phyloP scores from a whole-genome alignment of 2,329 filamentous ascomycete species.

The Lecanicillium sp. region DNA sequence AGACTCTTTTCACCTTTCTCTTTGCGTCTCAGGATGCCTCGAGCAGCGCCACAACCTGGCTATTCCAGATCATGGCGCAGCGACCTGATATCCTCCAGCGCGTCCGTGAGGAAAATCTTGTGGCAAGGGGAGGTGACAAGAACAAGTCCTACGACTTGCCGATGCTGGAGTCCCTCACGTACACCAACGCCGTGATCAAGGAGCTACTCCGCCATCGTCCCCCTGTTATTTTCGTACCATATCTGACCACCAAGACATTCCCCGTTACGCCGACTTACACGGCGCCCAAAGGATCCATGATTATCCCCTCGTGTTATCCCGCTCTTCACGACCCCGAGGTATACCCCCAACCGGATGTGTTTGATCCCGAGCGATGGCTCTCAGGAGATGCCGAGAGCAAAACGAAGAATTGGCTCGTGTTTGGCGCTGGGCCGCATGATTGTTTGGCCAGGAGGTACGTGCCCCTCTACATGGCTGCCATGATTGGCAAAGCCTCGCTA shows the following conservation, averaged over 20 bases:
- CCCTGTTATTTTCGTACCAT: conserved; percentile 37
- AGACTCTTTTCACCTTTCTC: conserved; percentile 45
- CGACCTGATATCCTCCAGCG: conserved; percentile 38
- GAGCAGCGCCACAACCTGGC: conserved; percentile 44
- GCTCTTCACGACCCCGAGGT: conserved; percentile 40
- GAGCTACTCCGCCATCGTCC: conserved; percentile 19
- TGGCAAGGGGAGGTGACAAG: conserved; percentile 32
- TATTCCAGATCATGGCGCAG: conserved; percentile 45
- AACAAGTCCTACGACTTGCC: conserved; percentile 30
- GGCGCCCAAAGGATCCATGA: conserved; percentile 39
- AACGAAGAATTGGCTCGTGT: conserved; percentile 47
- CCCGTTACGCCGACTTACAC: conserved; percentile 40
- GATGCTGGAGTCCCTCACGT: conserved; percentile 41
- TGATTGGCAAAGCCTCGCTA: conserved; percentile 44
- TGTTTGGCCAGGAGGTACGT: conserved; percentile 43
- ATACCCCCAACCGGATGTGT: conserved; percentile 37
- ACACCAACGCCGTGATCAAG: conserved; percentile 45
- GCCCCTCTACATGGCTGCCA: conserved; percentile 39
- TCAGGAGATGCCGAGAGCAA: conserved; percentile 40
- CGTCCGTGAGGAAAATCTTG: conserved; percentile 39
- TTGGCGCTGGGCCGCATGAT: conserved; percentile 42
- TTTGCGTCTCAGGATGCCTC: conserved; percentile 47
- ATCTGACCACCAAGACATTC: conserved; percentile 38
- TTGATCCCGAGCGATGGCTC: conserved; percentile 46
- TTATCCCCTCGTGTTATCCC: conserved; percentile 43